phyloP scores from a whole-genome alignment of 208 protist genomes.

The Phytomonas francai region DNA sequence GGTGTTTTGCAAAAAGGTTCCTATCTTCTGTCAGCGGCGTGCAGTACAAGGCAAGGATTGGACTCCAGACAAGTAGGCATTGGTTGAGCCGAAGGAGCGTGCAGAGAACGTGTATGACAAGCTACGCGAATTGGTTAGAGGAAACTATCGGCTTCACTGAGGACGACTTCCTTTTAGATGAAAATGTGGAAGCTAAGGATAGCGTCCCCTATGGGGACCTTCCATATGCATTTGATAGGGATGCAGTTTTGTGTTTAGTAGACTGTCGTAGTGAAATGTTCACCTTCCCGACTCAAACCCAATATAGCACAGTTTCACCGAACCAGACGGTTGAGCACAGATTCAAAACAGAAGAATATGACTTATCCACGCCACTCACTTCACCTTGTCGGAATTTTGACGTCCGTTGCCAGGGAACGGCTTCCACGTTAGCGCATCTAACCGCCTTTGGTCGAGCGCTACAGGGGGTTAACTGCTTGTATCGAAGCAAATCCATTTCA shows the following conservation, averaged over 20 bases:
- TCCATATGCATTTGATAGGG: conserved; percentile 8
- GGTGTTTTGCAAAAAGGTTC: no score
- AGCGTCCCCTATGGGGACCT: no score
- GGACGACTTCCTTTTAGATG: conserved; percentile 15
- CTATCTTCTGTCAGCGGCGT: no score
- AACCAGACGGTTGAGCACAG: no score
- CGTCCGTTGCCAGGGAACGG: not conserved
- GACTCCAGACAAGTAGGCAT: no score
- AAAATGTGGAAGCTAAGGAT: not conserved
- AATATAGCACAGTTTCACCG: no score
- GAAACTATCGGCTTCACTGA: conserved; percentile 12
- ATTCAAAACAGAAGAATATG: no score
- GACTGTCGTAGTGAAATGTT: conserved; percentile 34
- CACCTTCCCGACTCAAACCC: conserved; percentile 35
- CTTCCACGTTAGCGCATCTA: not conserved
- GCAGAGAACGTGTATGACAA: no score
- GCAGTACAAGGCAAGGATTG: no score
- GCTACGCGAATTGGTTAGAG: not conserved
- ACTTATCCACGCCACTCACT: not conserved
- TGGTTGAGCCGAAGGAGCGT: no score
- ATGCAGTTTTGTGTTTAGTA: conserved; percentile 69
- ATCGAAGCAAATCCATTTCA: conserved; percentile 56
- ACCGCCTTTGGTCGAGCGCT: conserved; percentile 43
- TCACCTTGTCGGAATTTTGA: no score
- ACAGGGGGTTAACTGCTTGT: conserved; percentile 36